phyloP scores from a whole-genome alignment of 306 rosid genomes.

The Lithocarpus polystachyus region DNA sequence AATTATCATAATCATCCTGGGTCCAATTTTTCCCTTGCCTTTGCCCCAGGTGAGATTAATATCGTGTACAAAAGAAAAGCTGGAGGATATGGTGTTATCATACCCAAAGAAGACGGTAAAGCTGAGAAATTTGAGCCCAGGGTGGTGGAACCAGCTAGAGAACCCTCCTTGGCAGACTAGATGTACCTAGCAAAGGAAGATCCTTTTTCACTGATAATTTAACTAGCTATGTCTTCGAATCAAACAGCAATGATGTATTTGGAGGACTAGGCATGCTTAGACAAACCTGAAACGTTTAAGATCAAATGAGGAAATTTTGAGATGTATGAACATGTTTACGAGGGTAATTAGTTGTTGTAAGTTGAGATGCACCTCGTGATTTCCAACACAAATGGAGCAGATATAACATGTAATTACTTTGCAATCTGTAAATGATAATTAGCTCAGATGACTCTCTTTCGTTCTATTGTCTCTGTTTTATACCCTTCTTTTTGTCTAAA shows the following conservation, averaged over 20 bases:
- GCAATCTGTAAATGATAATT: not conserved
- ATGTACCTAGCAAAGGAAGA: slow-evolving; percentile 12
- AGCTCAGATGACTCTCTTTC: not conserved
- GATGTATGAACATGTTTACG: slow-evolving; percentile 8
- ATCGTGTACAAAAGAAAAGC: slow-evolving; percentile 77
- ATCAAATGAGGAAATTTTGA: slow-evolving; percentile 17
- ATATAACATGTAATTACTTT: not conserved
- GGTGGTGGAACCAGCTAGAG: slow-evolving; percentile 41
- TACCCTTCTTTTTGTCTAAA: not conserved
- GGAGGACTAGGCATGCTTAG: slow-evolving; percentile 27
- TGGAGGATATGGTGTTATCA: slow-evolving; percentile 86
- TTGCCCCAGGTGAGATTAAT: slow-evolving; percentile 70
- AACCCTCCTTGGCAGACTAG: slow-evolving; percentile 57
- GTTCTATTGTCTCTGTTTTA: not conserved
- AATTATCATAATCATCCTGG: slow-evolving; percentile 11
- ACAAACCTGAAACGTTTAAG: slow-evolving; percentile 12
- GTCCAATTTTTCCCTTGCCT: slow-evolving; percentile 10
- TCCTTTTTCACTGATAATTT: slow-evolving; percentile 13
- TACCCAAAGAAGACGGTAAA: slow-evolving; percentile 63
- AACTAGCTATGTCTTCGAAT: slow-evolving; percentile 27
- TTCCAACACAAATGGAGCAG: not conserved
- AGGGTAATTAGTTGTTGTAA: slow-evolving; percentile 6
- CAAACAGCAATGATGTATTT: slow-evolving; percentile 7
- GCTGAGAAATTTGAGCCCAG: slow-evolving; percentile 43
- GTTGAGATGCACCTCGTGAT: slow-evolving; percentile 5